These are phyloP conservation scores for Cyberlindnera maritima DNA, from an alignment of 805 yeast species.

Conservation along the genomic window DNA sequence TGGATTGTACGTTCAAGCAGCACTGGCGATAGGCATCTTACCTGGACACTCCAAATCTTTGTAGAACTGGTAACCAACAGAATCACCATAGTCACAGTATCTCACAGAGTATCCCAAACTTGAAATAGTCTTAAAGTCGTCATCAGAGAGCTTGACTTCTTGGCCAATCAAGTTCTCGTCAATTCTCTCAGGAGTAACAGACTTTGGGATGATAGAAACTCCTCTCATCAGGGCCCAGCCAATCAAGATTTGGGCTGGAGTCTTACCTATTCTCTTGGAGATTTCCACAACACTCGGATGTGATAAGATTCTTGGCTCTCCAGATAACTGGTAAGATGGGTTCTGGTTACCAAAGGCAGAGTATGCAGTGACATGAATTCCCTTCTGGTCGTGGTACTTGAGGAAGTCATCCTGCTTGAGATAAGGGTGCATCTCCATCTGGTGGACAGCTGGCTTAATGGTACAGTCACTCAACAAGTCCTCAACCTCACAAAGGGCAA, in stretches of 20 bases:
- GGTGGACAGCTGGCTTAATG: slow-evolving; percentile 57
- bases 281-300: slow-evolving; percentile 39
- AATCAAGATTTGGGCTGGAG: slow-evolving; percentile 51
- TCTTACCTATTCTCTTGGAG: slow-evolving; percentile 40
- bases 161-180: slow-evolving; percentile 31
- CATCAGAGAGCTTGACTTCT: slow-evolving; percentile 31
- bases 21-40: slow-evolving; percentile 16
- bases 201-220: slow-evolving; percentile 51
- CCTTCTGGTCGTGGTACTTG: slow-evolving; percentile 48
- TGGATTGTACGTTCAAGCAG: no score
- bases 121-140: slow-evolving; percentile 33
- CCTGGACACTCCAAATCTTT: slow-evolving; percentile 34
- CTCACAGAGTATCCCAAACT: slow-evolving; percentile 27
- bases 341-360: slow-evolving; percentile 69
- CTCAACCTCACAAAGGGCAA: slow-evolving; percentile 45
- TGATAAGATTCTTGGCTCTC: slow-evolving; percentile 29
- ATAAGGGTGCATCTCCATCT: slow-evolving; percentile 67
- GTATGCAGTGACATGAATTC: slow-evolving; percentile 66
- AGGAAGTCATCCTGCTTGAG: slow-evolving; percentile 61
- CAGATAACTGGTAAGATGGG: slow-evolving; percentile 45
- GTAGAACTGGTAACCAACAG: slow-evolving; percentile 33
- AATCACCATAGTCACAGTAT: slow-evolving; percentile 34
- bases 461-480: slow-evolving; percentile 40
- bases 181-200: slow-evolving; percentile 43
- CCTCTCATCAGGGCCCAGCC: slow-evolving; percentile 62